phyloP scores from a whole-genome alignment of 345 rosid species.

The Eucalyptus viminalis region DNA sequence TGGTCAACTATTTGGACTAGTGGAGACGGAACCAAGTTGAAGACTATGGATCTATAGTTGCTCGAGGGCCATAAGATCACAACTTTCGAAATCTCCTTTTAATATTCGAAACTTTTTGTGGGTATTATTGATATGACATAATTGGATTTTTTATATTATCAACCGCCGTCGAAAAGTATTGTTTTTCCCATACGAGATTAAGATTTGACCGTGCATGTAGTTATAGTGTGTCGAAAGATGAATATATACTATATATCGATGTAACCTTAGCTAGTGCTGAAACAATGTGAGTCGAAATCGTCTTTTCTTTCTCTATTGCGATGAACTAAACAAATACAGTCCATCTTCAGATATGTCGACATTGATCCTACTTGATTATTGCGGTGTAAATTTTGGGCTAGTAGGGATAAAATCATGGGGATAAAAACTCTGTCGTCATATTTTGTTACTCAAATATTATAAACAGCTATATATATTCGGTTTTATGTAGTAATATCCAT shows the following conservation, averaged over 20 bases:
- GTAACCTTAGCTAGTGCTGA: neutral
- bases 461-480: rapidly evolving
- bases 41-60: neutral
- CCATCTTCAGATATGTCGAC: neutral
- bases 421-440: neutral
- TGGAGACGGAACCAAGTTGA: neutral
- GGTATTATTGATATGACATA: neutral
- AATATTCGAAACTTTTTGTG: neutral
- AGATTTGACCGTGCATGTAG: neutral
- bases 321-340: neutral
- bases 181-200: neutral
- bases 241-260: neutral
- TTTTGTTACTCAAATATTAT: neutral
- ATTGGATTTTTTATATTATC: neutral
- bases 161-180: neutral
- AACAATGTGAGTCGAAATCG: neutral
- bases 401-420: neutral
- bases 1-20: neutral
- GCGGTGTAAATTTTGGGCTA: neutral
- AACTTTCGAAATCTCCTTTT: neutral
- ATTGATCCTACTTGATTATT: neutral
- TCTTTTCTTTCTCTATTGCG: neutral
- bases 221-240: neutral
- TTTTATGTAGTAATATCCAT: neutral
- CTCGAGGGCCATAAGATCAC: neutral